Base-by-base conservation (phyloP, 768 basidiomycete genomes). In the Russula sp. region DNA sequence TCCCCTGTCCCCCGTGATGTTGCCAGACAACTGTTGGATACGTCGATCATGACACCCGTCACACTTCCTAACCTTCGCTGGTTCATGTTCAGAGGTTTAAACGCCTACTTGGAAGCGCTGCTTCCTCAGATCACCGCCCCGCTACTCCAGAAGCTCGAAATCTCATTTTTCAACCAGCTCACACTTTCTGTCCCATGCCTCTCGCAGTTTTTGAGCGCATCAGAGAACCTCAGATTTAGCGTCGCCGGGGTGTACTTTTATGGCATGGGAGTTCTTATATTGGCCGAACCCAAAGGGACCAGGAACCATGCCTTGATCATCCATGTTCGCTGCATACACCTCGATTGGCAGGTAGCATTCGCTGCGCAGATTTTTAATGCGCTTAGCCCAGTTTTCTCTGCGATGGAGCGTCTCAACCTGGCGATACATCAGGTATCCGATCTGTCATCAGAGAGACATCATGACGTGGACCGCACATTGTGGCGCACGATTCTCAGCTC, bases 291-390 rank as follows among this genome's bases (percentile, higher is more conserved):
- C 14, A 10, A 41, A 1, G 39, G 11, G 14, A 6, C 41, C 41
- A 41, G 6, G 10, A 16, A 6, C 11, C 32, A 10, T 11, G 18
- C 50, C 18, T 43, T 50, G n/a, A 7, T 8, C 29, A 11, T 50
- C 3, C 6, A 10, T 3, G 13, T 42, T 18, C 4, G 4, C 7
- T 49, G 48, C 25, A 5, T 4, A 3, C 49, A 35, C 16, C 20
- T 43, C 8, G 58, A 58, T 32, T 58, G 48, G 58, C 48, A 43
- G 29, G 25, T 58, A n/a, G n/a, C n/a, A n/a, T n/a, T n/a, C n/a
- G n/a, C n/a, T n/a, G n/a, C n/a, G n/a, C n/a, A n/a, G n/a, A 41
- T 58, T 9, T 49, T 47, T 29, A 16, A 18, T 11, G 48, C 11
- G 5, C 29, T 58, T 11, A 29, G 22, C 6, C 48, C 58, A 14